Conservation (phyloP, 192 early-diverging fungal genomes). For the Radiomyces spectabilis region DNA sequence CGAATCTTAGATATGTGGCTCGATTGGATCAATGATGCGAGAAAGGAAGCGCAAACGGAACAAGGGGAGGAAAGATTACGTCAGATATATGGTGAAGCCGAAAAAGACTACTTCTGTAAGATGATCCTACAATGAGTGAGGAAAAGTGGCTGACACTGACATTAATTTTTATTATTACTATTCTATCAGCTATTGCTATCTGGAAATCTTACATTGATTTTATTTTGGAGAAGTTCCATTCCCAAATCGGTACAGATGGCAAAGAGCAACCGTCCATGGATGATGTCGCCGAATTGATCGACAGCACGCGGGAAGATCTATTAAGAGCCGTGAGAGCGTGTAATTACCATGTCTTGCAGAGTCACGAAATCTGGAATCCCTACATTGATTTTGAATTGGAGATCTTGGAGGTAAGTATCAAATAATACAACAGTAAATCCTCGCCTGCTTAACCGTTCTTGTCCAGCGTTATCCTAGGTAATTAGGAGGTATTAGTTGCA, state of each 20-base stretch:
- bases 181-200: constrained; percentile 47
- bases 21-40: constrained; percentile 67
- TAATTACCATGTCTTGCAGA: constrained; percentile 44
- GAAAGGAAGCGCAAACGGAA: constrained; percentile 29
- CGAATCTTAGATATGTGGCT: constrained; percentile 54
- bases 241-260: too few relatives aligned
- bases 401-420: constrained; percentile 27
- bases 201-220: constrained; percentile 60
- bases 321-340: constrained; percentile 38
- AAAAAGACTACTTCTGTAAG: constrained; percentile 68
- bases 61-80: constrained; percentile 43
- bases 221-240: constrained; percentile 40
- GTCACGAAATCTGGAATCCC: constrained; percentile 55
- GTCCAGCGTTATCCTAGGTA: neutral
- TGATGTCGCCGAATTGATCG: constrained; percentile 16
- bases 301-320: constrained; percentile 35
- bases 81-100: constrained; percentile 43
- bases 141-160: neutral
- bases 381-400: constrained; percentile 53
- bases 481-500: neutral
- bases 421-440: neutral
- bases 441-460: neutral
- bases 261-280: neutral
- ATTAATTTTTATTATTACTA: neutral
- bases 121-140: neutral